Conservation (phyloP, 805 yeast species). For the Ogataea parapolymorpha region DNA sequence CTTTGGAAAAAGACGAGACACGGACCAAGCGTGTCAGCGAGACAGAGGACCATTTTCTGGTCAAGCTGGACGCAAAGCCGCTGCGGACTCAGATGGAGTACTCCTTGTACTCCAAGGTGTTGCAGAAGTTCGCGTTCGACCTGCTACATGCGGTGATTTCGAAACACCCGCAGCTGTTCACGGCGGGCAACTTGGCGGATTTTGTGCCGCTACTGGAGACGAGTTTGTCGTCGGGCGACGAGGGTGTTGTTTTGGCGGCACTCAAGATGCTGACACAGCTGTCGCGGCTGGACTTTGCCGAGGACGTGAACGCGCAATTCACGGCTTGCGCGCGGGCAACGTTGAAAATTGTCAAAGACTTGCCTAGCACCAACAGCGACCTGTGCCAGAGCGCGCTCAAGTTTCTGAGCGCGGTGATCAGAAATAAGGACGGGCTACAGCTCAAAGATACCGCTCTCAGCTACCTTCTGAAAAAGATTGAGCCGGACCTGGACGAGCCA, state of each 20-base stretch:
- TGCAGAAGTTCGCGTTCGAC: conserved; percentile 77
- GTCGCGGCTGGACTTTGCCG: conserved; percentile 59
- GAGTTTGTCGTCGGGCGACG: conserved; percentile 64
- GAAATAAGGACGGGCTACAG: conserved; percentile 62
- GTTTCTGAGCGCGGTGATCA: conserved; percentile 66
- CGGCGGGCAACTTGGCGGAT: conserved; percentile 58
- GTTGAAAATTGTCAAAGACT: conserved; percentile 62
- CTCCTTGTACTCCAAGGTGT: conserved; percentile 52
- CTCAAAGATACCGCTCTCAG: conserved; percentile 70
- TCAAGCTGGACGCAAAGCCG: conserved; percentile 63
- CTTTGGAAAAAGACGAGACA: conserved; percentile 32
- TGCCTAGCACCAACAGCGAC: conserved; percentile 75
- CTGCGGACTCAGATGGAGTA: conserved; percentile 52
- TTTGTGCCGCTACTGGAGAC: conserved; percentile 71
- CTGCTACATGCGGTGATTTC: conserved; percentile 67
- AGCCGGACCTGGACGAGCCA: conserved; percentile 89
- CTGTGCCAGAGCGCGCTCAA: conserved; percentile 77
- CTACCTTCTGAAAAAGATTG: conserved; percentile 65
- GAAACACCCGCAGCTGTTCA: conserved; percentile 56
- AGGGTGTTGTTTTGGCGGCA: conserved; percentile 68
- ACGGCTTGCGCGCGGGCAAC: conserved; percentile 59
- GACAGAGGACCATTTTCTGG: conserved; percentile 60
- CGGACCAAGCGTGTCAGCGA: conserved; percentile 19
- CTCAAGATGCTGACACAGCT: conserved; percentile 59
- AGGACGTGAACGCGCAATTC: conserved; percentile 49